Conservation (phyloP, 345 rosid species). For the Corchorus capsularis region DNA sequence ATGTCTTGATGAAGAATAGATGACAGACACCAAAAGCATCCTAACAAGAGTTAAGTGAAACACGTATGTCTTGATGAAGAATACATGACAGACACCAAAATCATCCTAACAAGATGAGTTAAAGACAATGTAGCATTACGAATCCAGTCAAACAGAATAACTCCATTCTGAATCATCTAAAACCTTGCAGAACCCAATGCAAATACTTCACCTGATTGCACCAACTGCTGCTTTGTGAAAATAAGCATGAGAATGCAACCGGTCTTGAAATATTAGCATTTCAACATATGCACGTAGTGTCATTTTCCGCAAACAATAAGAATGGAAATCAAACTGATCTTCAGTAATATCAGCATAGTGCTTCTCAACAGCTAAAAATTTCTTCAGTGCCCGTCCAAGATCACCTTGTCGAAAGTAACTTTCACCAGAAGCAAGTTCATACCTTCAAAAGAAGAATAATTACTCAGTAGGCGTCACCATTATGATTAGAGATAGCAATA, state of each 20-base stretch:
- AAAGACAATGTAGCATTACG: background rate
- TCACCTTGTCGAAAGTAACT: slow-evolving; percentile 95
- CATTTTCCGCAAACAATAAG: slow-evolving; percentile 99
- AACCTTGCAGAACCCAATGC: slow-evolving; percentile 14
- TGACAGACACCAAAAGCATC: background rate
- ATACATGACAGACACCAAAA: background rate
- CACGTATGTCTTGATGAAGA: background rate
- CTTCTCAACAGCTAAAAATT: slow-evolving; percentile 96
- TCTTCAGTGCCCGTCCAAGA: slow-evolving; percentile 92
- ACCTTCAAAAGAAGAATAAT: slow-evolving; percentile 53
- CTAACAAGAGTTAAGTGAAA: background rate
- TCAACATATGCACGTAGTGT: slow-evolving; percentile 94
- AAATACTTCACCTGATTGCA: slow-evolving; percentile 71
- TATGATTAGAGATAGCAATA: slow-evolving; percentile 16
- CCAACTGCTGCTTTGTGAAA: slow-evolving; percentile 96
- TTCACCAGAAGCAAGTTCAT: slow-evolving; percentile 98
- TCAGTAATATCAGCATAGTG: slow-evolving; percentile 97
- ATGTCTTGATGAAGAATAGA: background rate
- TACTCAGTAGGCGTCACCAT: slow-evolving; percentile 13
- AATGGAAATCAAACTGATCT: slow-evolving; percentile 98
- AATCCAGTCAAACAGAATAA: slow-evolving; percentile 4
- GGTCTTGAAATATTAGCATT: slow-evolving; percentile 98
- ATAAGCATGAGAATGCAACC: slow-evolving; percentile 86
- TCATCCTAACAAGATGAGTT: background rate
- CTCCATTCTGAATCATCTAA: slow-evolving; percentile 11